These are phyloP conservation scores for Podospora bellae-mahoneyi DNA, from an alignment of 495 filamentous ascomycete genomes.

Conservation along the genomic window DNA sequence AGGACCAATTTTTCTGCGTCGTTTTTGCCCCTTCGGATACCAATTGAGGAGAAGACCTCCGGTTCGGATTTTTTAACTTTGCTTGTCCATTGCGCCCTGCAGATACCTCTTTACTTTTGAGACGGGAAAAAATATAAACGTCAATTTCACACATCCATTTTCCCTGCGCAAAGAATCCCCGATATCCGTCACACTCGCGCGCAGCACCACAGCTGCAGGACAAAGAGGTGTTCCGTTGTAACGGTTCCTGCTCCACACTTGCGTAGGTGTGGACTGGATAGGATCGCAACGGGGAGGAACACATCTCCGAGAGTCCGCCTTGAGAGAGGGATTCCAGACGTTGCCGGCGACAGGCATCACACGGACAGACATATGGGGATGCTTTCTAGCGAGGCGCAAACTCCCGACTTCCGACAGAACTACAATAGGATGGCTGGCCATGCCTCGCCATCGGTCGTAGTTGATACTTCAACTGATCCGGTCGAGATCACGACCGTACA, in stretches of 20 bases:
- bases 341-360: slow-evolving; percentile 4
- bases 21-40: not conserved
- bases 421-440: slow-evolving; percentile 23
- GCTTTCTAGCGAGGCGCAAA: slow-evolving; percentile 13
- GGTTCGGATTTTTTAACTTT: not conserved
- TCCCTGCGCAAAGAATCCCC: not conserved
- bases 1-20: not conserved
- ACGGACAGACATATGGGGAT: slow-evolving; percentile 16
- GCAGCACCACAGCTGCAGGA: not conserved
- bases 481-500: slow-evolving; percentile 71
- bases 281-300: slow-evolving; percentile 5
- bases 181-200: not conserved
- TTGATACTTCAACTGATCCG: slow-evolving; percentile 34
- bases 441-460: slow-evolving; percentile 5
- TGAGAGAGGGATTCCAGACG: not conserved
- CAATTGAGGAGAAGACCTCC: slow-evolving; percentile 2
- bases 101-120: not conserved
- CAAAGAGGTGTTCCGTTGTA: not conserved
- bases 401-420: slow-evolving; percentile 17
- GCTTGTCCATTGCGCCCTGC: not conserved
- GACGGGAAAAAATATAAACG: not conserved
- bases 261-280: slow-evolving; percentile 10
- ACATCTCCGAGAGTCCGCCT: not conserved
- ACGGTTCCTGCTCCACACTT: slow-evolving; percentile 12
- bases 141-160: not conserved